Evolutionary conservation across 202 grass and related monocot species (phyloP), one percentile per base, ranked within the genome.

Genomic region (Carex sylvatica): DNA sequence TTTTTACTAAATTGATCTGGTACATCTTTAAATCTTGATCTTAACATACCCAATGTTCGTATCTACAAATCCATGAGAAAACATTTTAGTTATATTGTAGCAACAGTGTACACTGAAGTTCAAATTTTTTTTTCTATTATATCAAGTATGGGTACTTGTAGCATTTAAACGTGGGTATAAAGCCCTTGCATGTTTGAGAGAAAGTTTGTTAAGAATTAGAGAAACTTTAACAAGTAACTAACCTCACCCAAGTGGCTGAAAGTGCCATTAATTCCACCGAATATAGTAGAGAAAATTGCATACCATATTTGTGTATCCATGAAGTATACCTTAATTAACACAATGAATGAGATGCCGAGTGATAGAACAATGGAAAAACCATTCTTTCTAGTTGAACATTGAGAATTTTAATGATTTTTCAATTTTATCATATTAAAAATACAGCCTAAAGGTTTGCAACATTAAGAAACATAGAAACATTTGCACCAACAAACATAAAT

Each of bases 221-320:
- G 11, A 83, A 64, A 54, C 61, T 81, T 65, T 44, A 23, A 66
- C 23, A 88, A 86, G 63, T 24, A 59, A 86, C 84, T 61, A 71
- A 99, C 96, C 93, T 99, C 96, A 88, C 96, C 96, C 87, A 99
- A 74, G 86, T 80, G 96, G 83, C 96, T 99, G 74, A 99, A 99
- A 55, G 93, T 91, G 72, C 96, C 96, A 80, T 85, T 90, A 51
- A 96, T 86, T 86, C 96, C 96, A 79, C 96, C 96, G 77, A 83
- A 92, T 83, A 99, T 89, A 28, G 96, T 99, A 56, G 96, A 99
- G 87, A 99, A 99, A 93, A 99, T 99, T 68, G 93, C 91, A 31
- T 99, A 99, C 96, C 96, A 99, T 92, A 99, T 99, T 91, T 96
- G 96, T 13, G 96, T 89, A 79, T 99, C 96, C 93, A 99, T 99